Conservation (phyloP, 1,139 yeast species). For the Nakaseomyces kungkrabaensis region DNA sequence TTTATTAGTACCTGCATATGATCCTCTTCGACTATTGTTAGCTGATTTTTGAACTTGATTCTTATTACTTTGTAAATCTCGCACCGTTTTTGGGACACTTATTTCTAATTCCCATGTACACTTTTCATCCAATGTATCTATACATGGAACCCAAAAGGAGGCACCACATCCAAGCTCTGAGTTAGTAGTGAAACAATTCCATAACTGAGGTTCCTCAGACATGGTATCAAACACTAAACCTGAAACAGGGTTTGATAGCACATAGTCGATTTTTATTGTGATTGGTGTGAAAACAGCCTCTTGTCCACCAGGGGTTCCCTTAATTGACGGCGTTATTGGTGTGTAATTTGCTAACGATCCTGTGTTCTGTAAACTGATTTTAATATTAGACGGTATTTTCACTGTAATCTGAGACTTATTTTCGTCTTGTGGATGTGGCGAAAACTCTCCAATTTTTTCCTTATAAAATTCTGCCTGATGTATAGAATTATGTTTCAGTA, state of each 20-base stretch:
- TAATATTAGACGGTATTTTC: constrained; percentile 61
- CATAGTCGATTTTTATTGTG: constrained; percentile 59
- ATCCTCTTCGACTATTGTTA: background rate
- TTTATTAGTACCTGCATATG: constrained; percentile 7
- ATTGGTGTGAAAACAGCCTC: constrained; percentile 59
- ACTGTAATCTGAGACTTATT: constrained; percentile 63
- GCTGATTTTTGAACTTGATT: constrained; percentile 11
- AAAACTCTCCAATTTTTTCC: constrained; percentile 52
- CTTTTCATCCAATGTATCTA: constrained; percentile 80
- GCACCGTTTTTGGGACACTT: constrained; percentile 69
- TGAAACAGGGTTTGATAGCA: constrained; percentile 52
- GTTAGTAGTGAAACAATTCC: constrained; percentile 87
- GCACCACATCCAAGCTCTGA: constrained; percentile 72
- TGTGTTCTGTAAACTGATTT: constrained; percentile 49
- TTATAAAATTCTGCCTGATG: constrained; percentile 46
- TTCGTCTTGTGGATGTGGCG: constrained; percentile 45
- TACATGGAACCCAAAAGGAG: constrained; percentile 94
- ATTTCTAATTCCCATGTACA: constrained; percentile 89
- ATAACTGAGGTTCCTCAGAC: constrained; percentile 34
- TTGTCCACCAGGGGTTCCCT: constrained; percentile 34
- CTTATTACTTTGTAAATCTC: constrained; percentile 51
- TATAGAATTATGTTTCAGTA: constrained; percentile 21
- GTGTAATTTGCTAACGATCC: constrained; percentile 39
- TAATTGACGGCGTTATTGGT: constrained; percentile 35
- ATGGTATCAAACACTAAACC: constrained; percentile 59